These are phyloP conservation scores for Guillardia theta DNA, from an alignment of 78 protist species.

Conservation along the genomic window DNA sequence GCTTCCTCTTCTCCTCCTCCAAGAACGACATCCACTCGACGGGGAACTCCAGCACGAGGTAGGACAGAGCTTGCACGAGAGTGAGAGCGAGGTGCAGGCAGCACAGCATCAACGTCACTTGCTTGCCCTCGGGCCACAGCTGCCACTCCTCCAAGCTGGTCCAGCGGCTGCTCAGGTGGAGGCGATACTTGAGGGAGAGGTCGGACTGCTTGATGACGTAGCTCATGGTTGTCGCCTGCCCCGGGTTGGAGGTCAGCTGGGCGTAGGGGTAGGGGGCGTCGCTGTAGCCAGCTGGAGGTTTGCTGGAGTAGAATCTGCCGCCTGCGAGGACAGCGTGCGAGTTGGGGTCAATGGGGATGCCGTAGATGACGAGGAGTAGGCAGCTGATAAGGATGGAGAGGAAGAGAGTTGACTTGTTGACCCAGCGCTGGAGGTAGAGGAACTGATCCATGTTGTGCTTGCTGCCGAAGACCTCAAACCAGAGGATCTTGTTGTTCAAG, in stretches of 20 bases:
- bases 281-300: background rate
- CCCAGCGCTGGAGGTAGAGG: background rate
- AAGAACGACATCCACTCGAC: no score
- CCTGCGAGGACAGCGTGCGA: background rate
- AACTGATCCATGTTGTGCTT: background rate
- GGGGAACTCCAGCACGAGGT: background rate
- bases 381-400: background rate
- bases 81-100: background rate
- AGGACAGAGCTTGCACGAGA: background rate
- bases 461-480: background rate
- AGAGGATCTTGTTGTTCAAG: no score
- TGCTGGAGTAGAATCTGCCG: background rate
- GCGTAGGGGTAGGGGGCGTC: background rate
- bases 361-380: background rate
- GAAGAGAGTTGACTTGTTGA: background rate
- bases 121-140: background rate
- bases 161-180: background rate
- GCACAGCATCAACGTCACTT: background rate
- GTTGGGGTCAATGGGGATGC: background rate
- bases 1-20: no score
- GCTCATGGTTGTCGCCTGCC: background rate
- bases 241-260: background rate
- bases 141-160: background rate
- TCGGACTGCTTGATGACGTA: background rate
- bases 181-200: background rate